Percentiles rank a stretch among this genome's conserved stretches.
Conservation (phyloP, 1,139 yeast genomes). For the Candida tropicalis region DNA sequence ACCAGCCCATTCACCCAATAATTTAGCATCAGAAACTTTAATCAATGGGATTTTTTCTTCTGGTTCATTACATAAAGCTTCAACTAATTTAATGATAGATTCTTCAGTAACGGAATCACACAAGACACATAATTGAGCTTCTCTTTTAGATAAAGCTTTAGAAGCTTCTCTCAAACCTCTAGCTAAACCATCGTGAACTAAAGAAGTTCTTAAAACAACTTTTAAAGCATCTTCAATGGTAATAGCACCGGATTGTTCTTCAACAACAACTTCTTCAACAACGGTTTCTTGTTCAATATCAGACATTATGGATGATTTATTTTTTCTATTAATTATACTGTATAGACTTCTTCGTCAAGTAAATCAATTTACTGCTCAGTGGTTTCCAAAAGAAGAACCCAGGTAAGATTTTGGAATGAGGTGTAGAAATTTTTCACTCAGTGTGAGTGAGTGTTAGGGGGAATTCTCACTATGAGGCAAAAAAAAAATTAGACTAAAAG, state of each 20-base stretch:
- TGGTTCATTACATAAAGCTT: conserved; percentile 98
- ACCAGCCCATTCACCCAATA: conserved; percentile 99
- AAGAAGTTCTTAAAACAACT: conserved; percentile 97
- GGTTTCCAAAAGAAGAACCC: conserved; percentile 22
- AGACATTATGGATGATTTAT: conserved; percentile 74
- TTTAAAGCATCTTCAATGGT: conserved; percentile 98
- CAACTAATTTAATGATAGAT: conserved; percentile 95
- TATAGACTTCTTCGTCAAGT: conserved; percentile 87
- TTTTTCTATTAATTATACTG: conserved; percentile 16
- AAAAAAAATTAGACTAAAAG: background rate
- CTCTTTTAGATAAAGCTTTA: conserved; percentile 96
- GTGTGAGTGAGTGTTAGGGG: background rate
- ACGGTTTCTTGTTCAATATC: conserved; percentile 85
- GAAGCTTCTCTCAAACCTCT: conserved; percentile 99
- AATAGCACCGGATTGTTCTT: conserved; percentile 84
- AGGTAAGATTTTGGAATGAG: conserved; percentile 2
- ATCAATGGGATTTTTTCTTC: conserved; percentile 96
- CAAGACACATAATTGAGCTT: conserved; percentile 96
- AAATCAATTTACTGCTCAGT: conserved; percentile 69
- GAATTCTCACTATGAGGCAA: too few relatives aligned
- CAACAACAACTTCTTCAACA: conserved; percentile 85
- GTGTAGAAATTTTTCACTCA: conserved; percentile 21
- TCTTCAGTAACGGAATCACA: conserved; percentile 99
- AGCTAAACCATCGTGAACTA: conserved; percentile 99
- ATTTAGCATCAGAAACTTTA: conserved; percentile 99